Evolutionary conservation across 1,284 basidiomycete species (phyloP).

Genomic region (Tilletiopsis washingtonensis): DNA sequence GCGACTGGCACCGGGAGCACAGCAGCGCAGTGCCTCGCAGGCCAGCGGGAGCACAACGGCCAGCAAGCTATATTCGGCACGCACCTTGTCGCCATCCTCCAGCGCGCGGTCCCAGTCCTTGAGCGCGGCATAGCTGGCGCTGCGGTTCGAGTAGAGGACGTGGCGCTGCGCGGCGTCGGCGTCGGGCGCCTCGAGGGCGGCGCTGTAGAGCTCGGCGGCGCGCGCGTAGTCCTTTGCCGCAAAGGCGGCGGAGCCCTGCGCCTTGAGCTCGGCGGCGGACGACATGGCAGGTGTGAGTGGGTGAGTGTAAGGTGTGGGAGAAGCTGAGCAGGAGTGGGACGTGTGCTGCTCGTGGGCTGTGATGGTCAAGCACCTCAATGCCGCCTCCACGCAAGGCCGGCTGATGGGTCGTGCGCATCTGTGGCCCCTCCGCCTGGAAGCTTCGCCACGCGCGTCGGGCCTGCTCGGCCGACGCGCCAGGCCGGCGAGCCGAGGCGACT

Average conservation of each 20-base stretch:
- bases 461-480: no score
- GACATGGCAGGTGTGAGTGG: no score
- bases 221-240: slow-evolving; percentile 40
- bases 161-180: slow-evolving; percentile 51
- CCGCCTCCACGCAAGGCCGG: no score
- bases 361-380: no score
- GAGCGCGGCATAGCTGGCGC: slow-evolving; percentile 78
- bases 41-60: slow-evolving; percentile 3
- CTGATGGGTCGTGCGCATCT: no score
- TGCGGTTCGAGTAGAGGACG: slow-evolving; percentile 87
- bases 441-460: no score
- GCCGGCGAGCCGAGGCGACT: no score
- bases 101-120: slow-evolving; percentile 69
- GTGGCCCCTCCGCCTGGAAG: no score
- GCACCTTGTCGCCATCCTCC: slow-evolving; percentile 80
- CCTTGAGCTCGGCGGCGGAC: slow-evolving; percentile 45
- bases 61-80: slow-evolving; percentile 16
- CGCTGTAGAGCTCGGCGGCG: slow-evolving; percentile 39
- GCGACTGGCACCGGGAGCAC: no score
- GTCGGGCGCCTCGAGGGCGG: slow-evolving; percentile 3
- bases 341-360: no score
- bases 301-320: no score
- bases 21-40: neutral
- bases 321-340: no score
- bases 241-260: slow-evolving; percentile 46